Base-by-base conservation (phyloP, 129 eudicot genomes). In the Scalesia atractyloides region DNA sequence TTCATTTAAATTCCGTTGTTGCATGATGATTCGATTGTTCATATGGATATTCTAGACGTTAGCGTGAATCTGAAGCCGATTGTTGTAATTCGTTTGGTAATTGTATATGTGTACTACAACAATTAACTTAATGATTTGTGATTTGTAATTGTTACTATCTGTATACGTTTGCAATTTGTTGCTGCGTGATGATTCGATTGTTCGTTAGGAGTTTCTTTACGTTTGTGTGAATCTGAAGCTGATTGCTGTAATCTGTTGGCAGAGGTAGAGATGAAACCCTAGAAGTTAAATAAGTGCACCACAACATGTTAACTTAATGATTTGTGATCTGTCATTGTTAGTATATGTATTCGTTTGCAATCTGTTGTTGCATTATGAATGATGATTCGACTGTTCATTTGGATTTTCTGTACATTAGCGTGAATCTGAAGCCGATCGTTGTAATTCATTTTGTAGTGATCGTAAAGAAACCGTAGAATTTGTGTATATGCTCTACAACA, bases 41-140 rank as follows among this genome's bases (percentile, higher is more conserved):
- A 22, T 19, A 19, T 18, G 20, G 22, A 39, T 39, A 16, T 41
- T 54, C 5, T 3, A 13, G 7, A 7, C n/a, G 44, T 57, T n/a
- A 72, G 76, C 67, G 10, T 72, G 58, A 15, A 58, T 53, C 24
- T 72, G 69, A 34, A 46, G 60, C 76, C 60, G 60, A 59, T 59
- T 46, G 46, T 44, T 9, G 44, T 57, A 9, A 37, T 52, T 19
- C 37, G 20, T 16, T 30, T 30, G 34, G 34, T 30, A 30, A 30
- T 30, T 30, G 34, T 30, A 4, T 30, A 30, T 30, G 34, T 30
- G 34, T 0, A 30, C 34, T 30, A 30, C 34, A 30, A 30, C 34
- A 30, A 30, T 30, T 30, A 30, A 30, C 34, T 30, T 30, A 30
- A 30, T 30, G 34, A 71, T 26, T 50, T 50, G 12, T 69, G 49